Base-by-base conservation (phyloP, 2,329 filamentous ascomycete species). In the Aspergillus calidoustus region DNA sequence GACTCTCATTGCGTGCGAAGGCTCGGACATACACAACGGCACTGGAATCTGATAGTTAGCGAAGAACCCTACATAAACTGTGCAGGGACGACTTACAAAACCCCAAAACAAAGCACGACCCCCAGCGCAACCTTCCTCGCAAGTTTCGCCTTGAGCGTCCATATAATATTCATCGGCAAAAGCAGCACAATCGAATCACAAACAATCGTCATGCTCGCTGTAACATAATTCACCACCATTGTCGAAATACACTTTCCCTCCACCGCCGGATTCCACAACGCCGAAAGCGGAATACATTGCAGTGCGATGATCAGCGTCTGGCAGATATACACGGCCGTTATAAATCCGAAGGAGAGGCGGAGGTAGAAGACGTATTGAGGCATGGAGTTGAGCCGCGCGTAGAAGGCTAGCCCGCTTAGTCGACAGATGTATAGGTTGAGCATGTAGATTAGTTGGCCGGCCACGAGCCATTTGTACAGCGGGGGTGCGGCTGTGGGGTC, bases 401-500 rank as follows among this genome's bases (percentile, higher is more conserved):
- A 69, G 31, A 69, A 69, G 6, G 65, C 61, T 8, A 69, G 44
- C 13, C 66, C 67, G 1, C 66, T 68, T 1, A 68, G 23, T 11
- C 67, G 66, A 60, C 67, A 69, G 7, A 65, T 22, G 53, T 58
- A 68, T 3, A 69, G 55, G 28, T 61, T 61, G 46, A 60, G 30
- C 60, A 68, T 67, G 50, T 69, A 69, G 9, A 68, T 31, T 34
- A 68, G 49, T 48, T 68, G 65, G 2, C 63, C 57, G 6, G 65
- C 50, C 8, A 68, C 65, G 30, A 69, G 63, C 67, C 67, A 68
- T 43, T 68, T 63, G 54, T 66, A 68, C 34, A 69, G 5, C 49
- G 49, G 17, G 65, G 55, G 8, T 67, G 57, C 8, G 50, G 57
- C 28, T 22, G 31, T 5, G 61, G 57, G 13, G 52, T 22, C 4